Evolutionary conservation across 768 basidiomycete species (phyloP).

Genomic region (Myochromella boudieri): DNA sequence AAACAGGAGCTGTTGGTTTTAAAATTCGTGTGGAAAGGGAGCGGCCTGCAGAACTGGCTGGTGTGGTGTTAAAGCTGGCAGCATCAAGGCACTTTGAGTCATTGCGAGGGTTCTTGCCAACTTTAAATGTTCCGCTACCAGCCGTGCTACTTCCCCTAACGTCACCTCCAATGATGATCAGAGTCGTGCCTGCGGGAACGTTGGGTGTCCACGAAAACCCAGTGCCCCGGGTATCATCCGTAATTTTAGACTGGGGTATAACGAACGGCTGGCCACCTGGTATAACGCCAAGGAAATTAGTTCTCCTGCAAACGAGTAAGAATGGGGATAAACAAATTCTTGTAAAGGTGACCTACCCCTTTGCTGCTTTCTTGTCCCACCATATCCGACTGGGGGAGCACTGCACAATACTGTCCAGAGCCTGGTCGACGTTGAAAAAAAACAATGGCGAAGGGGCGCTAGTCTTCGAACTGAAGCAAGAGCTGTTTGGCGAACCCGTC

Average conservation of each 20-base stretch:
- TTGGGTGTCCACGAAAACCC: conserved; percentile 72
- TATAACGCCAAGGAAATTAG: conserved; percentile 68
- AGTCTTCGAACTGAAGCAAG: conserved; percentile 58
- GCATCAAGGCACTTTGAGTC: conserved; percentile 54
- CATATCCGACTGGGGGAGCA: conserved; percentile 63
- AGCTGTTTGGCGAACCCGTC: conserved; percentile 43
- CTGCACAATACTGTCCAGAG: conserved; percentile 64
- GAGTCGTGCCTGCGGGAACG: conserved; percentile 61
- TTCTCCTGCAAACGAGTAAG: conserved; percentile 35
- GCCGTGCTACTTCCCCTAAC: conserved; percentile 63
- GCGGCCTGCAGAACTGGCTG: conserved; percentile 75
- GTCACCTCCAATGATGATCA: conserved; percentile 71
- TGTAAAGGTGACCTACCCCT: conserved; percentile 43
- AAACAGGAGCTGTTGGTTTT: too few relatives aligned
- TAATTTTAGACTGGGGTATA: conserved; percentile 52
- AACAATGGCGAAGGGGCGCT: conserved; percentile 53
- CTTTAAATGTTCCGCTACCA: conserved; percentile 58
- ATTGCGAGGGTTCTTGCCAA: conserved; percentile 49
- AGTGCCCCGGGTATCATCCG: conserved; percentile 46
- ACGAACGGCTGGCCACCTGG: conserved; percentile 78
- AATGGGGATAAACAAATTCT: background rate
- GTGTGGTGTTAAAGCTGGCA: conserved; percentile 73
- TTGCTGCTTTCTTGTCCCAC: conserved; percentile 53
- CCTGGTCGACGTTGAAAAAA: conserved; percentile 65
- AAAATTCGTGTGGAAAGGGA: conserved; percentile 67